Conservation (phyloP, 305 asterid species). For the Ruellia speciosa region DNA sequence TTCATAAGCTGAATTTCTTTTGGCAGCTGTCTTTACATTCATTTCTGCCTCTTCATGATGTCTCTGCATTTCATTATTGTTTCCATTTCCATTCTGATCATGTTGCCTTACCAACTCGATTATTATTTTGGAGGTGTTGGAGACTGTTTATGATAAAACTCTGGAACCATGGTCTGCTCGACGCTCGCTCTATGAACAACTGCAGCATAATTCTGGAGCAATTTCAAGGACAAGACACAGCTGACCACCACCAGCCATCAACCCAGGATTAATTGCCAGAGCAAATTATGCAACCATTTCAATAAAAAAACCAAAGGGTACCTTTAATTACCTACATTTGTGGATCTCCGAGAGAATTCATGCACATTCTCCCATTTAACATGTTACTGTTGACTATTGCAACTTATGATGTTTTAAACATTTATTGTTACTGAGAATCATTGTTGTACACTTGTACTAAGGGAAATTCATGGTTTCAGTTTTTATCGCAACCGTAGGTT, state of each 20-base stretch:
- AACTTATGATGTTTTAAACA: too few species aligned
- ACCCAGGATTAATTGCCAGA: neutral
- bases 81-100: too few species aligned
- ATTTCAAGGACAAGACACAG: constrained; percentile 33
- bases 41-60: too few species aligned
- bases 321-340: neutral
- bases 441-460: neutral
- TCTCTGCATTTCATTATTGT: too few species aligned
- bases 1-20: too few species aligned
- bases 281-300: too few species aligned
- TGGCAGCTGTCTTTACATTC: too few species aligned
- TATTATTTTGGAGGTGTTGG: constrained; percentile 68
- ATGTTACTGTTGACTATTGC: neutral
- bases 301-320: too few species aligned
- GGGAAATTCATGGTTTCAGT: too few species aligned
- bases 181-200: constrained; percentile 64
- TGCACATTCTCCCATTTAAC: neutral
- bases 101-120: too few species aligned
- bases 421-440: neutral
- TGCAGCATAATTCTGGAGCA: constrained; percentile 60
- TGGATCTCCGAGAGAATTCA: neutral
- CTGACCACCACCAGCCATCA: neutral
- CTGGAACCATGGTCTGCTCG: constrained; percentile 93
- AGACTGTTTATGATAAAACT: constrained; percentile 79
- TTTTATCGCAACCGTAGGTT: too few species aligned